Evolutionary conservation across 768 basidiomycete species (phyloP).

Genomic region (Omphalotus guepiniiformis): DNA sequence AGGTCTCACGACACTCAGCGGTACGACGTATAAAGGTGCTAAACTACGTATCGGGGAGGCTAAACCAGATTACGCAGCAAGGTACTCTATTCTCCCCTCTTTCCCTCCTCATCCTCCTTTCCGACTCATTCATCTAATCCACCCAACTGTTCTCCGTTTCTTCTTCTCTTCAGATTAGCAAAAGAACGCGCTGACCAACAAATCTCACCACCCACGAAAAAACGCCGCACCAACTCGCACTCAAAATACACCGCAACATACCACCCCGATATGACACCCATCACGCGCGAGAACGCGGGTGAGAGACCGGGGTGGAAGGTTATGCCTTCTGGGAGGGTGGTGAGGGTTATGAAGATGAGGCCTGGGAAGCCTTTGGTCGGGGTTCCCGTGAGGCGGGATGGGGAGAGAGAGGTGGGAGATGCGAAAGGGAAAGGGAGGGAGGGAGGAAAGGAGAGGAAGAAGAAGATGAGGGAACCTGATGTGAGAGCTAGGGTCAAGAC

Average conservation of each 20-base stretch:
- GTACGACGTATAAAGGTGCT: slow-evolving; percentile 85
- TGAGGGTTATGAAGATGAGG: slow-evolving; percentile 67
- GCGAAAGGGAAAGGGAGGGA: no score
- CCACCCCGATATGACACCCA: slow-evolving; percentile 59
- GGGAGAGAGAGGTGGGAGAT: no score
- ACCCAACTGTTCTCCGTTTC: slow-evolving; percentile 14
- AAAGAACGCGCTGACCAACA: slow-evolving; percentile 36
- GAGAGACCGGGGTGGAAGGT: slow-evolving; percentile 62
- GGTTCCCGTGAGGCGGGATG: slow-evolving; percentile 18
- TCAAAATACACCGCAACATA: no score
- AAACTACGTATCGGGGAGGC: slow-evolving; percentile 81
- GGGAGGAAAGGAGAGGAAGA: slow-evolving; percentile 38
- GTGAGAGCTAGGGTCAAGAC: slow-evolving; percentile 54
- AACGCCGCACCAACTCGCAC: slow-evolving; percentile 33
- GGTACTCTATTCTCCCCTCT: no score
- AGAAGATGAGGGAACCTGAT: slow-evolving; percentile 45
- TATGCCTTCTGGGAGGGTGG: slow-evolving; percentile 60
- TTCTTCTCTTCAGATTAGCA: slow-evolving; percentile 24
- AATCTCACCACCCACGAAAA: slow-evolving; percentile 34
- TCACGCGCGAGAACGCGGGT: slow-evolving; percentile 53
- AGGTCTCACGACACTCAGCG: slow-evolving; percentile 77
- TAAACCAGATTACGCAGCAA: slow-evolving; percentile 65
- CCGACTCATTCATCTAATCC: slow-evolving; percentile 14
- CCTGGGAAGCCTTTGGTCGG: slow-evolving; percentile 57
- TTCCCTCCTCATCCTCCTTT: no score